phyloP scores from a whole-genome alignment of 2,329 filamentous ascomycete genomes.

The Microdochium trichocladiopsis region DNA sequence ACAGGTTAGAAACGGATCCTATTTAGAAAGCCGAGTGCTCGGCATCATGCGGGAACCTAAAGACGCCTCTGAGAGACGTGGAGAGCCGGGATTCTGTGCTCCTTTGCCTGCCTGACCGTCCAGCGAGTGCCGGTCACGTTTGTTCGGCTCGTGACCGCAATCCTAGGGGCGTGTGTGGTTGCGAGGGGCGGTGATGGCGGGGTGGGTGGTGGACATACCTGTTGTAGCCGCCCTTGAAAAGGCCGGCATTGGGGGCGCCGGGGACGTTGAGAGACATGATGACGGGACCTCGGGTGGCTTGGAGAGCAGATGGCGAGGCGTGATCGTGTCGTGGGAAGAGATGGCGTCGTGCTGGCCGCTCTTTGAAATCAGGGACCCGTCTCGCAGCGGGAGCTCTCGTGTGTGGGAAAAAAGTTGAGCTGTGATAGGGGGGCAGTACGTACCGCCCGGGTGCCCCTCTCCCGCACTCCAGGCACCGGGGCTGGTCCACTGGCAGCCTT shows the following conservation, averaged over 20 bases:
- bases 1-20: conserved; percentile 1
- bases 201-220: conserved; percentile 54
- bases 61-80: too few relatives aligned
- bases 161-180: too few relatives aligned
- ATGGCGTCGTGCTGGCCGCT: not conserved
- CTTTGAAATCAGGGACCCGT: conserved; percentile 2
- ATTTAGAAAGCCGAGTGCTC: not conserved
- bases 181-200: conserved; percentile 8
- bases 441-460: not conserved
- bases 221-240: conserved; percentile 96
- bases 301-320: not conserved
- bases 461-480: not conserved
- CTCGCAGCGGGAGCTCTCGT: not conserved
- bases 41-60: too few relatives aligned
- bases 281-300: conserved; percentile 2
- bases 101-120: too few relatives aligned
- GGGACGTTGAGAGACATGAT: conserved; percentile 95
- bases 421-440: not conserved
- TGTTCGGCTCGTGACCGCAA: too few relatives aligned
- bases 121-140: too few relatives aligned
- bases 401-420: conserved; percentile 4
- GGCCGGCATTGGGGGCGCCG: conserved; percentile 81
- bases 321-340: not conserved
- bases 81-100: too few relatives aligned
- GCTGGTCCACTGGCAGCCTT: not conserved